Evolutionary conservation across 371 early-diverging fungal genomes (phyloP).

Genomic region (Mortierella sp.): DNA sequence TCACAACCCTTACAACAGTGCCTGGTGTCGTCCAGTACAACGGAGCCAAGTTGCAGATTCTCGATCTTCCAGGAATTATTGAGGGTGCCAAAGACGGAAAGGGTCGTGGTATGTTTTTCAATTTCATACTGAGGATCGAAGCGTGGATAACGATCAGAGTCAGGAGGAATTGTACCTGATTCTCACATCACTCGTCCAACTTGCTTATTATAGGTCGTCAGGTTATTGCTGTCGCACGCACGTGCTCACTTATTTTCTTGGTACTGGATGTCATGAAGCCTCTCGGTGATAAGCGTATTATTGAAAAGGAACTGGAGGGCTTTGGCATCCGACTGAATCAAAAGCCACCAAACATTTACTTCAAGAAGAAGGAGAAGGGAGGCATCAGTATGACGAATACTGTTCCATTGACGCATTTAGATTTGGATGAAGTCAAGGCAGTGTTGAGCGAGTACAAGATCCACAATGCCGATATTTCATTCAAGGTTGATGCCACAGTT

Average conservation of each 20-base stretch:
- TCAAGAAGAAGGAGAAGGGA: slow-evolving; percentile 95
- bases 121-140: neutral
- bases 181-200: slow-evolving; percentile 61
- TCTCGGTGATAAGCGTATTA: slow-evolving; percentile 92
- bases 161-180: too few relatives aligned
- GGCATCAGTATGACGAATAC: slow-evolving; percentile 94
- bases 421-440: slow-evolving; percentile 88
- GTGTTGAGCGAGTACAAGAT: slow-evolving; percentile 94
- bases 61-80: slow-evolving; percentile 93
- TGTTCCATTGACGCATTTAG: slow-evolving; percentile 87
- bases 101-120: slow-evolving; percentile 88
- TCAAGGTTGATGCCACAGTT: slow-evolving; percentile 88
- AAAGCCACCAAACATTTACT: slow-evolving; percentile 95
- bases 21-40: slow-evolving; percentile 98
- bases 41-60: slow-evolving; percentile 97
- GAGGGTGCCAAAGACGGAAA: slow-evolving; percentile 99
- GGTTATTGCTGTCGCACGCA: slow-evolving; percentile 94
- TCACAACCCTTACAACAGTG: slow-evolving; percentile 99
- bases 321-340: slow-evolving; percentile 99
- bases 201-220: slow-evolving; percentile 58
- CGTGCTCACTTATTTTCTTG: slow-evolving; percentile 94
- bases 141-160: too few relatives aligned
- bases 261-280: slow-evolving; percentile 98
- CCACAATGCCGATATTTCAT: slow-evolving; percentile 92
- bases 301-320: slow-evolving; percentile 98